A percentile compares a stretch with the other conserved stretches of the same genome.
Evolutionary conservation across 192 early-diverging fungal species (phyloP).

Genomic region (Radiomyces spectabilis): DNA sequence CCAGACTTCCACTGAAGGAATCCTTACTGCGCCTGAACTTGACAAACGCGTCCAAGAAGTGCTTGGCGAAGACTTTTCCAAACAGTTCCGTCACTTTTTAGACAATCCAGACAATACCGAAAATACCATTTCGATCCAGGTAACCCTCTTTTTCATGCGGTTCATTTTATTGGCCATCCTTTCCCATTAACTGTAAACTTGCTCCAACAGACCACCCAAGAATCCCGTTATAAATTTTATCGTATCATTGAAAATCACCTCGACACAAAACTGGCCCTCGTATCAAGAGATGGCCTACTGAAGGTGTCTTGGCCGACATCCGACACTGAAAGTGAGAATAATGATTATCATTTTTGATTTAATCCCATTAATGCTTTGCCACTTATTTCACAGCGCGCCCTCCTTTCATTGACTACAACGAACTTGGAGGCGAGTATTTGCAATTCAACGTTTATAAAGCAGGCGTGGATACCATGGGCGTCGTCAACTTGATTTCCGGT

Average conservation of each 20-base stretch:
- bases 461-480: constrained; percentile 89
- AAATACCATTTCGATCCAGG: constrained; percentile 5
- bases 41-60: too few species aligned
- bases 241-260: constrained; percentile 2
- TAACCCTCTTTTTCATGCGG: too few species aligned
- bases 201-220: constrained; percentile 5
- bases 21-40: too few species aligned
- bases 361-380: not conserved
- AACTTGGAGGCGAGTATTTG: constrained; percentile 61
- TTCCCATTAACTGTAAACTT: too few species aligned
- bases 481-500: constrained; percentile 53
- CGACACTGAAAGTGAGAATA: too few species aligned
- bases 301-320: constrained; percentile 10
- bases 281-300: constrained; percentile 1
- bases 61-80: constrained; percentile 14
- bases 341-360: too few species aligned
- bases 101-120: constrained; percentile 17
- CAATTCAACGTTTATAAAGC: constrained; percentile 91
- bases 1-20: too few species aligned
- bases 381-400: not conserved
- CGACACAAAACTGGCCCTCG: not conserved
- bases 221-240: constrained; percentile 3
- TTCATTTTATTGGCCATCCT: too few species aligned
- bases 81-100: constrained; percentile 18
- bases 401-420: not conserved